These are phyloP conservation scores for Diplogelasinospora grovesii DNA, from an alignment of 495 filamentous ascomycete genomes.

Conservation along the genomic window DNA sequence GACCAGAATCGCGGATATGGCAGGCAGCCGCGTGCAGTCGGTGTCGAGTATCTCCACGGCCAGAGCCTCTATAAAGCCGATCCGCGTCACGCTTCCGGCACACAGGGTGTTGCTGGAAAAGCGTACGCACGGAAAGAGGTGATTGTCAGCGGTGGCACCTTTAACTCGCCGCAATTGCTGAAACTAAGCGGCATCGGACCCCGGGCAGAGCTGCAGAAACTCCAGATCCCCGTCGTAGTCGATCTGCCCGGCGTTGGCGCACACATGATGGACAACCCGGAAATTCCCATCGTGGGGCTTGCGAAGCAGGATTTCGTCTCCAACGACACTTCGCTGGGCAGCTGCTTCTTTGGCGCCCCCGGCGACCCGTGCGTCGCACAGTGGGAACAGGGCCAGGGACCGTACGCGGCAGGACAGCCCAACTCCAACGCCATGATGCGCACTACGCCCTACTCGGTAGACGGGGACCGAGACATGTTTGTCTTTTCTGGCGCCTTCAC, in stretches of 20 bases:
- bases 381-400: constrained; percentile 10
- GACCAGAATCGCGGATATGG: constrained; percentile 25
- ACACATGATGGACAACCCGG: constrained; percentile 43
- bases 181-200: constrained; percentile 33
- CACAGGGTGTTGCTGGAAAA: constrained; percentile 1
- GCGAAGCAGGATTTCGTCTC: constrained; percentile 3
- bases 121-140: constrained; percentile 28
- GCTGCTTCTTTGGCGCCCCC: constrained; percentile 19
- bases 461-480: constrained; percentile 17
- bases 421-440: constrained; percentile 15
- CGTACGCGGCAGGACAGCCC: constrained; percentile 9
- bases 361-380: constrained; percentile 16
- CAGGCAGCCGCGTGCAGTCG: constrained; percentile 44
- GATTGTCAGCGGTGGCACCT: constrained; percentile 35
- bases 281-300: constrained; percentile 34
- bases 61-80: constrained; percentile 51
- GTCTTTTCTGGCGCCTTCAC: constrained; percentile 31
- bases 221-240: constrained; percentile 2
- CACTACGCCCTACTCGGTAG: constrained; percentile 3
- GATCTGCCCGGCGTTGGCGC: constrained; percentile 5
- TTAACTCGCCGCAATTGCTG: constrained; percentile 42
- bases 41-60: constrained; percentile 57
- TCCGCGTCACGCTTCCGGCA: constrained; percentile 26
- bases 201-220: not conserved
- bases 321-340: constrained; percentile 2